These are phyloP conservation scores for Triticum urartu DNA, from an alignment of 176 grass and related monocot genomes.

Conservation along the genomic window DNA sequence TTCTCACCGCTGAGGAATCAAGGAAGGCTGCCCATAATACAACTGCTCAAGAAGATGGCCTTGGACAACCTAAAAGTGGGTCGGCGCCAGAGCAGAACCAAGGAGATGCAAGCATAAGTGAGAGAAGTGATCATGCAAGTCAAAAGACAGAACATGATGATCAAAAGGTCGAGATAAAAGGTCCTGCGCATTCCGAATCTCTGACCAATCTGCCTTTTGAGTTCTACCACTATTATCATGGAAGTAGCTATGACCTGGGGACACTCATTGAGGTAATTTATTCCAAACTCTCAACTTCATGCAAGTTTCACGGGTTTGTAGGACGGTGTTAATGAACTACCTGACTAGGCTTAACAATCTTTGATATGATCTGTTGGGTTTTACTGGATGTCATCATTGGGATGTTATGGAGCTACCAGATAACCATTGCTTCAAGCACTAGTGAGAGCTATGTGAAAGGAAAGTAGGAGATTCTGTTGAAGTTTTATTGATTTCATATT, in stretches of 20 bases:
- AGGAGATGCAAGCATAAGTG: conserved; percentile 30
- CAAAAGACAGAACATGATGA: conserved; percentile 28
- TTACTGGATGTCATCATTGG: conserved; percentile 17
- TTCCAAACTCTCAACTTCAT: conserved; percentile 30
- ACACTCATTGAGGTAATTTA: conserved; percentile 91
- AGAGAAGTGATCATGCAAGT: conserved; percentile 36
- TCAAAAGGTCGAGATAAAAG: conserved; percentile 46
- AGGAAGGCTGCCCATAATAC: conserved; percentile 49
- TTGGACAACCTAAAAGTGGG: conserved; percentile 29
- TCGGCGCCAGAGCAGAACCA: conserved; percentile 19
- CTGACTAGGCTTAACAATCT: neutral
- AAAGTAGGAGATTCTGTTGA: neutral
- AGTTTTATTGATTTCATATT: neutral
- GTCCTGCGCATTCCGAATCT: conserved; percentile 47
- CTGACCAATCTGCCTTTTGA: conserved; percentile 77
- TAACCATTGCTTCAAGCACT: neutral
- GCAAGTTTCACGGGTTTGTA: neutral
- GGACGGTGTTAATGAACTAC: neutral
- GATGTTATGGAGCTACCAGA: neutral
- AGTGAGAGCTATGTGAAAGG: neutral
- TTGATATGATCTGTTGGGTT: conserved; percentile 1
- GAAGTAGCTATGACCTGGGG: conserved; percentile 92
- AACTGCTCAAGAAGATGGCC: conserved; percentile 36
- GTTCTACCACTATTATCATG: conserved; percentile 98
- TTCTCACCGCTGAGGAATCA: conserved; percentile 84